phyloP scores from a whole-genome alignment of 257 asterid genomes.

The Jasminum sambac region DNA sequence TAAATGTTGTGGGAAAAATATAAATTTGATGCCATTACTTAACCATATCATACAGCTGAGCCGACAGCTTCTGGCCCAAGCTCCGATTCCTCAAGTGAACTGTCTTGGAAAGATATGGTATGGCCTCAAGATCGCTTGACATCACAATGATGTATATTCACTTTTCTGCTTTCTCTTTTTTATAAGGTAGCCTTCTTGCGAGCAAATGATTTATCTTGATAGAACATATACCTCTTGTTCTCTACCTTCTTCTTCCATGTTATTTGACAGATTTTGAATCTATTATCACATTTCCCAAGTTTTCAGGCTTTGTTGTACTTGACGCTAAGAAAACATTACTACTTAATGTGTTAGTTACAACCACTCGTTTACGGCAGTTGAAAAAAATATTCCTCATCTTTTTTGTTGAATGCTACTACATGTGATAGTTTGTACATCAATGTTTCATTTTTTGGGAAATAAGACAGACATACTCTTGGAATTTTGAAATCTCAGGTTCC shows the following conservation, averaged over 20 bases:
- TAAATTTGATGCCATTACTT: slow-evolving; percentile 20
- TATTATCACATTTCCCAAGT: background rate
- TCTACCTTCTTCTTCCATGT: background rate
- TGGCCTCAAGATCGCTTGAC: slow-evolving; percentile 4
- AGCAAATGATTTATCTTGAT: background rate
- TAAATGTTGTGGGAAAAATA: background rate
- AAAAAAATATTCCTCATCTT: background rate
- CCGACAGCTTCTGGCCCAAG: slow-evolving; percentile 39
- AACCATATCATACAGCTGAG: slow-evolving; percentile 45
- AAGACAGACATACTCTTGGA: background rate
- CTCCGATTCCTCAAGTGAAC: slow-evolving; percentile 44
- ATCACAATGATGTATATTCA: background rate
- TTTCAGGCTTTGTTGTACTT: background rate
- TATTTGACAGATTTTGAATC: background rate
- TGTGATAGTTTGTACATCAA: background rate
- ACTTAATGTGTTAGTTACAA: too few species aligned
- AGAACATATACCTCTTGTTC: background rate
- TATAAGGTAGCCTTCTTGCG: background rate
- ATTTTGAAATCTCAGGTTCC: slow-evolving; percentile 36
- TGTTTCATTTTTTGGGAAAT: slow-evolving; percentile 1
- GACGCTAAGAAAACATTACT: background rate
- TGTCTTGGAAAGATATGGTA: slow-evolving; percentile 55
- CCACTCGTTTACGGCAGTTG: too few species aligned
- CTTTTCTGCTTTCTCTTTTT: background rate
- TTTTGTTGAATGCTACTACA: background rate